Percentiles rank a stretch among this genome's conserved stretches.
Conservation (phyloP, 805 yeast species). For the Pichia nakasei region DNA sequence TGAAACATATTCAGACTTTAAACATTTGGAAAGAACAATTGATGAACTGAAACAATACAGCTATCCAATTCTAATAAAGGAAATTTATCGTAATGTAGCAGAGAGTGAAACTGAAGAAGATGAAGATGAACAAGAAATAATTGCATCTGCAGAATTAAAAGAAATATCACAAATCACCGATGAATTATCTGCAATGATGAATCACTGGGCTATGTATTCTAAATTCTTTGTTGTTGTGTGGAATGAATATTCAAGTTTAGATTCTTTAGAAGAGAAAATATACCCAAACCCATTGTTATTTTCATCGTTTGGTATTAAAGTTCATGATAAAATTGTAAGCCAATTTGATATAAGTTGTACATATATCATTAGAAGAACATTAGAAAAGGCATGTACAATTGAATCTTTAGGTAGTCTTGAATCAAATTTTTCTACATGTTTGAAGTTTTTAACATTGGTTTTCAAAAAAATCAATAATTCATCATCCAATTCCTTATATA, state of each 20-base stretch:
- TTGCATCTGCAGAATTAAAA: constrained; percentile 38
- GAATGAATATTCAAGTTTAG: constrained; percentile 30
- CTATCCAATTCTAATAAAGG: constrained; percentile 36
- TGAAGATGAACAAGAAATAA: constrained; percentile 19
- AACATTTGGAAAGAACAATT: constrained; percentile 47
- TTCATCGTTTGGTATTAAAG: constrained; percentile 49
- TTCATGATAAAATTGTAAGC: constrained; percentile 44
- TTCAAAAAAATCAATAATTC: constrained; percentile 15
- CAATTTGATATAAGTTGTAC: constrained; percentile 55
- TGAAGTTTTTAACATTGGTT: constrained; percentile 18
- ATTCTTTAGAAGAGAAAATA: constrained; percentile 6
- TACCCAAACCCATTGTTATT: constrained; percentile 45
- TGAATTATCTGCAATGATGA: constrained; percentile 70
- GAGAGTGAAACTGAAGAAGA: constrained; percentile 22
- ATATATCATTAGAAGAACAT: constrained; percentile 65
- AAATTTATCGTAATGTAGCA: constrained; percentile 23
- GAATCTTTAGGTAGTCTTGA: constrained; percentile 65
- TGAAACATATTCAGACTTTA: constrained; percentile 76
- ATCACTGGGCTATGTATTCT: constrained; percentile 77
- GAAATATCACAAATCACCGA: constrained; percentile 57
- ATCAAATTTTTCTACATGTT: constrained; percentile 25
- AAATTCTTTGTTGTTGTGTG: constrained; percentile 65
- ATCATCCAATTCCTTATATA: constrained; percentile 13
- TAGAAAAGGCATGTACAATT: constrained; percentile 70
- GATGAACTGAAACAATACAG: constrained; percentile 48